Percentiles rank a stretch among this genome's conserved stretches.
These are phyloP conservation scores for Lasiosphaeriaceae sp. DNA, from an alignment of 495 filamentous ascomycete species.

Conservation along the genomic window DNA sequence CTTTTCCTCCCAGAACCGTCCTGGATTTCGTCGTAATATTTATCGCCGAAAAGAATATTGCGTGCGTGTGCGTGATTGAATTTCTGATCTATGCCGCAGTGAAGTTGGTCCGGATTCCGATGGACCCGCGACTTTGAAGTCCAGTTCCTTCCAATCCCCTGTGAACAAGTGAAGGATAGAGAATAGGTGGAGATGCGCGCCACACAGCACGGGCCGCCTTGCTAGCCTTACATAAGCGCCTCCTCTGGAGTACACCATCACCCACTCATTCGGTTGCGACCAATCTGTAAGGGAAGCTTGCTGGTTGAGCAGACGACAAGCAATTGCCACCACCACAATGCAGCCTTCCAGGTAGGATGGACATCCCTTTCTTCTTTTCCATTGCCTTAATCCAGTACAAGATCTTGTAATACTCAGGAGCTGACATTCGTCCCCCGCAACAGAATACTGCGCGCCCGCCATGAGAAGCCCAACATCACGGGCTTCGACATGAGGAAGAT, in stretches of 20 bases:
- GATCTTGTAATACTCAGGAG: not conserved
- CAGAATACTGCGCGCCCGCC: slow-evolving; percentile 38
- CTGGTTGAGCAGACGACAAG: slow-evolving; percentile 11
- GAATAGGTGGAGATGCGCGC: no score
- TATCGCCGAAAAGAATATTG: no score
- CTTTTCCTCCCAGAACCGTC: no score
- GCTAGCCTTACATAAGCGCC: not conserved
- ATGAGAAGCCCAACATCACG: slow-evolving; percentile 63
- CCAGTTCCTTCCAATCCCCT: no score
- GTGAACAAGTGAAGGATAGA: no score
- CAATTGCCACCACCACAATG: slow-evolving; percentile 35
- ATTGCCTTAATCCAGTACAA: not conserved
- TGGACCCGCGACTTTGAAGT: no score
- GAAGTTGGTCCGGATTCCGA: no score
- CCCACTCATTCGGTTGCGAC: not conserved
- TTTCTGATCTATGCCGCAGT: no score
- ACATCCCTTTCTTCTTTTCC: no score
- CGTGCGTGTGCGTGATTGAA: no score
- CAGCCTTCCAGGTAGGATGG: slow-evolving; percentile 38
- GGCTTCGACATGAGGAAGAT: slow-evolving; percentile 78
- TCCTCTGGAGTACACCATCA: not conserved
- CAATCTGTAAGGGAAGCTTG: not conserved
- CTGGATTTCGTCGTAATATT: no score
- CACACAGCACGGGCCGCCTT: no score
- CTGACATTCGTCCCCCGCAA: not conserved